phyloP scores from a whole-genome alignment of 23 red algal species.

The Agarophyton chilense region DNA sequence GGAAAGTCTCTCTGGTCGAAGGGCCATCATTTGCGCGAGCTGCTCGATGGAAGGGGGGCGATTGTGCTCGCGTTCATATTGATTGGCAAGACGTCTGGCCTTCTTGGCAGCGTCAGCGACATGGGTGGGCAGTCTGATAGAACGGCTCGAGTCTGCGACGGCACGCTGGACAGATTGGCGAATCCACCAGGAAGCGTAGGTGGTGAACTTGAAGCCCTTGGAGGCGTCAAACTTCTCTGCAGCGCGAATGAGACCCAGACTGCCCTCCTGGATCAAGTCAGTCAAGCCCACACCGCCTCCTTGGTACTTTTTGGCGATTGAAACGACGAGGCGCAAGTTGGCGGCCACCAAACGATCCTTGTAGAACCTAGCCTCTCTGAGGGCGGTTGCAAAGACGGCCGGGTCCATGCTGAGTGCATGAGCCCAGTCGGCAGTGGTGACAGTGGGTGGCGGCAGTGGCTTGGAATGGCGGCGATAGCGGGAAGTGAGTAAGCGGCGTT shows the following conservation, averaged over 20 bases:
- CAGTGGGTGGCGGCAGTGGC: conserved; percentile 4
- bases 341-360: conserved; percentile 86
- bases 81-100: conserved; percentile 32
- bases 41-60: conserved; percentile 35
- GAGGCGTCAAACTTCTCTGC: conserved; percentile 93
- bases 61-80: conserved; percentile 42
- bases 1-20: conserved; percentile 49
- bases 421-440: conserved; percentile 80
- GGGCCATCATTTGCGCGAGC: conserved; percentile 62
- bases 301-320: conserved; percentile 89
- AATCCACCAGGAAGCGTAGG: conserved; percentile 97
- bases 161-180: conserved; percentile 79
- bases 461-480: conserved; percentile 8
- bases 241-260: conserved; percentile 84
- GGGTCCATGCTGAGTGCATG: conserved; percentile 39
- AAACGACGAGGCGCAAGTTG: conserved; percentile 95
- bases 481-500: background rate
- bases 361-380: conserved; percentile 32
- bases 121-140: conserved; percentile 81
- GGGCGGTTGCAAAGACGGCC: conserved; percentile 30
- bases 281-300: conserved; percentile 56
- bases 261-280: conserved; percentile 91
- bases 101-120: conserved; percentile 67
- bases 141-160: conserved; percentile 66
- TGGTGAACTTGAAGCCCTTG: conserved; percentile 90